Evolutionary conservation across 1,284 basidiomycete genomes (phyloP).

Genomic region (Trametes polyzona): DNA sequence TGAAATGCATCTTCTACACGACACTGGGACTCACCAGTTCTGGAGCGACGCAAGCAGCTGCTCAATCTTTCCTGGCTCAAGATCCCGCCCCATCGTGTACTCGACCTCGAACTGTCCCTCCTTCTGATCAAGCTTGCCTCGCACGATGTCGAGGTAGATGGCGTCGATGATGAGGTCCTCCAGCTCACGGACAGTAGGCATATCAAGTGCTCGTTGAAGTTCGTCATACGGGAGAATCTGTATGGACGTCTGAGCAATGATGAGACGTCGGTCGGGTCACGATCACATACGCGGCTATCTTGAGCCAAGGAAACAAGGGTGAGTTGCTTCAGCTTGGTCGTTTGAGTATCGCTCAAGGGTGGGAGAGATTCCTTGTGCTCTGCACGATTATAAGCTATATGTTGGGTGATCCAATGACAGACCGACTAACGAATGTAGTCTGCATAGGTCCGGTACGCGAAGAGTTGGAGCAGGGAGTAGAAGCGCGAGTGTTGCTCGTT

Average conservation of each 20-base stretch:
- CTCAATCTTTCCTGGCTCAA: constrained; percentile 70
- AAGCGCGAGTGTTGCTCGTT: constrained; percentile 66
- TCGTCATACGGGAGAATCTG: constrained; percentile 78
- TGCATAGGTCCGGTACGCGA: constrained; percentile 85
- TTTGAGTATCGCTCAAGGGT: constrained; percentile 70
- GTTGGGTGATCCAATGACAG: not conserved
- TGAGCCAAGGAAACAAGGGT: constrained; percentile 84
- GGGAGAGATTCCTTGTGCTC: constrained; percentile 71
- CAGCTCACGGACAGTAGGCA: constrained; percentile 79
- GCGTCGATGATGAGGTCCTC: constrained; percentile 97
- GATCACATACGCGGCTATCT: constrained; percentile 65
- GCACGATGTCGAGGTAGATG: constrained; percentile 88
- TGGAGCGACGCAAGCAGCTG: constrained; percentile 63
- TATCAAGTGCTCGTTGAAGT: constrained; percentile 68
- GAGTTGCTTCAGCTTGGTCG: constrained; percentile 89
- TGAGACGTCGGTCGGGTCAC: not conserved
- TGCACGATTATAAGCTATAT: constrained; percentile 37
- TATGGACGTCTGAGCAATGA: not conserved
- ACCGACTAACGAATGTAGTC: constrained; percentile 63
- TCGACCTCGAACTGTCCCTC: constrained; percentile 86
- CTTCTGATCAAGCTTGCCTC: constrained; percentile 92
- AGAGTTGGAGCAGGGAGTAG: constrained; percentile 76
- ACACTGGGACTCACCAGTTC: constrained; percentile 63
- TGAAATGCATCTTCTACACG: not conserved
- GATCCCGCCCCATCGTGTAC: constrained; percentile 88